A percentile compares a stretch with the other conserved stretches of the same genome.
phyloP scores from a whole-genome alignment of 805 yeast genomes.

The Saturnispora serradocipensis region DNA sequence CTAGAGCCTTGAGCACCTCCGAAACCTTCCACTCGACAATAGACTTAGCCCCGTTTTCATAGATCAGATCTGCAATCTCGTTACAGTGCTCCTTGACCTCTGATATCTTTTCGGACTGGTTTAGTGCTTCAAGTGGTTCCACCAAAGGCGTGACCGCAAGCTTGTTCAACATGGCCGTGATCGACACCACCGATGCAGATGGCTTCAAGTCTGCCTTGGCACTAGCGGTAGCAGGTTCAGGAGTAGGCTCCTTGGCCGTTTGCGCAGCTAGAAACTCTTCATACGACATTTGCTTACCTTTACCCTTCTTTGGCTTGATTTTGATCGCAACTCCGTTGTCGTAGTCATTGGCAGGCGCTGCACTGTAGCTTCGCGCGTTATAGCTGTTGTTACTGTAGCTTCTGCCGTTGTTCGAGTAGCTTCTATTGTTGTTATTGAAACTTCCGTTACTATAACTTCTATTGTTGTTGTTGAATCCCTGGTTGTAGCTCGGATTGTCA shows the following conservation, averaged over 20 bases:
- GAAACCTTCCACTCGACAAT: constrained; percentile 58
- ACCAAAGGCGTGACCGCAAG: constrained; percentile 60
- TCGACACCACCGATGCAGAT: constrained; percentile 51
- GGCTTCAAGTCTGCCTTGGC: constrained; percentile 2
- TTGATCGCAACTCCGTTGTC: constrained; percentile 2
- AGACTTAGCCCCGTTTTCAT: constrained; percentile 34
- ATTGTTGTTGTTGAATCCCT: constrained; percentile 1
- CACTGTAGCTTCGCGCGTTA: not conserved
- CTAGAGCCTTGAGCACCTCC: constrained; percentile 54
- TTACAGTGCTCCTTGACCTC: constrained; percentile 50
- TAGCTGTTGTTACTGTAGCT: not conserved
- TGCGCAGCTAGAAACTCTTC: constrained; percentile 3
- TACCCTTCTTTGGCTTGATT: constrained; percentile 4
- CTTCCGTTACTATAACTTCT: not conserved
- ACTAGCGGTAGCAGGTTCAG: not conserved
- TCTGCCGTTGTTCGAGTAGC: not conserved
- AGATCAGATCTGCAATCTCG: constrained; percentile 41
- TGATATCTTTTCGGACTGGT: constrained; percentile 39
- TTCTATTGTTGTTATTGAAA: not conserved
- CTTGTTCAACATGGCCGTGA: constrained; percentile 58
- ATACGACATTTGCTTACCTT: constrained; percentile 1
- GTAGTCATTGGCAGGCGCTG: not conserved
- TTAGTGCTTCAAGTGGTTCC: constrained; percentile 43
- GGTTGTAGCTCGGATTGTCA: constrained; percentile 4
- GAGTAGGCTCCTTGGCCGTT: not conserved